A percentile compares a stretch with the other conserved stretches of the same genome.
phyloP scores from a whole-genome alignment of 148 eudicot species.

The Persicaria tinctoria region DNA sequence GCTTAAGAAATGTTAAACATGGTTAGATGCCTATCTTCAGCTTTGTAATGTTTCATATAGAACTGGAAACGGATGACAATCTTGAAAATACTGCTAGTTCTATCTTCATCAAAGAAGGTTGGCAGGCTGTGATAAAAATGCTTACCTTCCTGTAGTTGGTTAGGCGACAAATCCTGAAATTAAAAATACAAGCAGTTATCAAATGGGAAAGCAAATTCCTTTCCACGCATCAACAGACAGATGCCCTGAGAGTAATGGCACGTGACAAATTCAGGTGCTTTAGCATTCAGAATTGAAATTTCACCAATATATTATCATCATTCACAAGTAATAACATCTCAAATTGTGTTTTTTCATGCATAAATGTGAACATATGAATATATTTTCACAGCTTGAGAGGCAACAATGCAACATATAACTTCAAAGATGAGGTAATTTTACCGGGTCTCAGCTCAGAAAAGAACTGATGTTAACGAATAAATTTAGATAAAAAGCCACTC shows the following conservation, averaged over 20 bases:
- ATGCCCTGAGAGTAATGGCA: not conserved
- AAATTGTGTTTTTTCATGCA: not conserved
- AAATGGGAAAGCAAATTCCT: not conserved
- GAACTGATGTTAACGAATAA: not conserved
- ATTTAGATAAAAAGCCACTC: not conserved
- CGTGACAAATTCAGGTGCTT: not conserved
- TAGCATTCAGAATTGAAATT: not conserved
- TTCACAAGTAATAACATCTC: not conserved
- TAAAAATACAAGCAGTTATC: not conserved
- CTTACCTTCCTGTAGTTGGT: slow-evolving; percentile 40
- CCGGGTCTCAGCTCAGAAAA: not conserved
- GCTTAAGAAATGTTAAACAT: slow-evolving; percentile 34
- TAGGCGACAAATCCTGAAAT: slow-evolving; percentile 7
- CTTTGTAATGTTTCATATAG: not conserved
- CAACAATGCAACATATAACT: not conserved
- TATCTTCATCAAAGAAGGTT: not conserved
- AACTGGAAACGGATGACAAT: not conserved
- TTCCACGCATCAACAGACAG: not conserved
- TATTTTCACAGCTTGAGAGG: not conserved
- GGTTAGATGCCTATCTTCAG: slow-evolving; percentile 16
- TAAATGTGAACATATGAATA: too few relatives aligned
- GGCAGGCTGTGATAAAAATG: slow-evolving; percentile 4
- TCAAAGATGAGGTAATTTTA: not conserved
- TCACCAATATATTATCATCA: not conserved
- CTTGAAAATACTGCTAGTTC: not conserved